Base-by-base conservation (phyloP, 148 eudicot species). In the Tetragonia tetragonoides region DNA sequence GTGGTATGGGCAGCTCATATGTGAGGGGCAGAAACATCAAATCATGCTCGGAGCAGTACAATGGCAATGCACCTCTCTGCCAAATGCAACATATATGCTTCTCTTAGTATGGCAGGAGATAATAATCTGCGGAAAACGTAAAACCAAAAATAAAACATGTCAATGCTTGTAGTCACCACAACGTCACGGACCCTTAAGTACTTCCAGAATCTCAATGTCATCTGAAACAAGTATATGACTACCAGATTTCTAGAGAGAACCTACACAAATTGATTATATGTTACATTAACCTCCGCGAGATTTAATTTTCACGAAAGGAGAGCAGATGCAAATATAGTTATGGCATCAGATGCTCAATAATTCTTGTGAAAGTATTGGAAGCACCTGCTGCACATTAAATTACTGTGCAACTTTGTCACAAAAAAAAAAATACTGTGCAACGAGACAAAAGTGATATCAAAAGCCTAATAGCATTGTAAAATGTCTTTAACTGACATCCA, bases 11-110 rank as follows among this genome's bases (percentile, higher is more conserved):
- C 49, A 95, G 84, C 80, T 88, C 99, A 83, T 78, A 92, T 47
- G 87, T 89, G 65, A 95, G 79, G 60, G 99, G 97, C 80, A 87
- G 76, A 88, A 95, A 95, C 71, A 95, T 95, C 87, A 95, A 74
- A 23, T 89, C 92, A 78, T 87, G 87, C 69, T 78, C 64, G 69
- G 86, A 86, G 75, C 90, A 87, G 74, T 74, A 72, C 78, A 88
- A 64, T n/a, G 99, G 99, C 84, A 95, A 88, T 84, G 99, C 94
- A 79, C 96, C 92, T 88, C 99, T 92, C 99, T 95, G 97, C 87
- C 84, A 85, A 76, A 86, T 74, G 65, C 65, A 86, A 75, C 75
- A 76, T n/a, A 81, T 65, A 68, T 49, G 71, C 56, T 79, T 73
- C 70, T 78, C 77, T 60, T 68, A 77, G 78, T 59, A 77, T 66